These are phyloP conservation scores for Chernovozyma sophiae-reginae DNA, from an alignment of 1,139 yeast species.

Conservation along the genomic window DNA sequence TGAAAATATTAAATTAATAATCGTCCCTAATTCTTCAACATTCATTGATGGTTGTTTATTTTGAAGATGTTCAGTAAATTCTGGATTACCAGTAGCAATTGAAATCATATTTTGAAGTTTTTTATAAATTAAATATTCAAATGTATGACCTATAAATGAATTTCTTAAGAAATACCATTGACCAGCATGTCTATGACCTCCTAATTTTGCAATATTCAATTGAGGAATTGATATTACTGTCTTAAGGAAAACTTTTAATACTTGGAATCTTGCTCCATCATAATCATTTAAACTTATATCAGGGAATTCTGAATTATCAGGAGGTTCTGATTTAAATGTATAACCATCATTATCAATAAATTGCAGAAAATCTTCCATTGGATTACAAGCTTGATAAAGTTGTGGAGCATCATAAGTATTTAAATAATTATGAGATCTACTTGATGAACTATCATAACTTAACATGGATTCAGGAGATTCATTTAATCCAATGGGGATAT, in stretches of 20 bases:
- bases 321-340: slow-evolving; percentile 6
- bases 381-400: slow-evolving; percentile 23
- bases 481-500: slow-evolving; percentile 1
- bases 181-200: slow-evolving; percentile 41
- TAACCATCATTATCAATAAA: slow-evolving; percentile 16
- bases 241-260: slow-evolving; percentile 23
- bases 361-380: slow-evolving; percentile 32
- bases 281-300: slow-evolving; percentile 15
- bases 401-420: slow-evolving; percentile 23
- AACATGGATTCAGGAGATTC: slow-evolving; percentile 3
- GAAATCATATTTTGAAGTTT: slow-evolving; percentile 24
- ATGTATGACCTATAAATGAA: slow-evolving; percentile 36
- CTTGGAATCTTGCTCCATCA: slow-evolving; percentile 17
- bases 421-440: not conserved
- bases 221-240: slow-evolving; percentile 30
- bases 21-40: slow-evolving; percentile 10
- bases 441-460: not conserved
- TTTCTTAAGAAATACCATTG: slow-evolving; percentile 40
- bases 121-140: slow-evolving; percentile 35
- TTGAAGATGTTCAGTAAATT: slow-evolving; percentile 8
- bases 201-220: slow-evolving; percentile 32
- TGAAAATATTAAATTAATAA: slow-evolving; percentile 22
- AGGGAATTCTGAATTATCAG: slow-evolving; percentile 11
- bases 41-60: slow-evolving; percentile 6
- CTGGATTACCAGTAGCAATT: slow-evolving; percentile 7